Evolutionary conservation across 768 basidiomycete genomes (phyloP).

Genomic region (Pleurotus sapidus): DNA sequence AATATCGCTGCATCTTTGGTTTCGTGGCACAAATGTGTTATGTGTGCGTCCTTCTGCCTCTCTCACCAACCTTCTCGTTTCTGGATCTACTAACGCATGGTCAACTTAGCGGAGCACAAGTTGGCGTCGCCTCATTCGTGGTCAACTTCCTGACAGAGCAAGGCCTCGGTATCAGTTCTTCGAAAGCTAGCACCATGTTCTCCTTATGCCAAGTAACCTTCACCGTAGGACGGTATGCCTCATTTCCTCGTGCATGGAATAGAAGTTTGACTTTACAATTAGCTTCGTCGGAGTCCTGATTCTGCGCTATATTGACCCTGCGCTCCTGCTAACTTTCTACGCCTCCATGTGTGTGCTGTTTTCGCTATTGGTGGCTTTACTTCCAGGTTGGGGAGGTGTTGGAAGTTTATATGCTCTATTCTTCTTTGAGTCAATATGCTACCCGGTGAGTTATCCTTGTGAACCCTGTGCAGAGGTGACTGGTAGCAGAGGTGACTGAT

Average conservation of each 20-base stretch:
- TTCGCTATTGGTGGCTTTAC: conserved; percentile 45
- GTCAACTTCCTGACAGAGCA: conserved; percentile 72
- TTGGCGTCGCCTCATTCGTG: conserved; percentile 63
- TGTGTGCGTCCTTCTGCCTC: conserved; percentile 35
- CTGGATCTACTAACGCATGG: no score
- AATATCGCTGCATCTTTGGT: conserved; percentile 69
- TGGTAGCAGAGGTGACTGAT: neutral
- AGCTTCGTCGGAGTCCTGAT: conserved; percentile 62
- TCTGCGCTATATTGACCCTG: conserved; percentile 63
- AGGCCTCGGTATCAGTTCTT: conserved; percentile 46
- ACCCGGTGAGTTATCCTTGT: conserved; percentile 39
- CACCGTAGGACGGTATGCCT: conserved; percentile 50
- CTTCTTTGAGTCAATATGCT: conserved; percentile 78
- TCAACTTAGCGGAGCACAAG: conserved; percentile 51
- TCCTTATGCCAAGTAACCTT: conserved; percentile 74
- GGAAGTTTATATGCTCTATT: conserved; percentile 63
- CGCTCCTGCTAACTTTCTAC: conserved; percentile 55
- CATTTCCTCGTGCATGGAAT: neutral
- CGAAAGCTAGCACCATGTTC: conserved; percentile 60
- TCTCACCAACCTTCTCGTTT: neutral
- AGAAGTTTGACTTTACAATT: neutral
- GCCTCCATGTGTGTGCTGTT: conserved; percentile 50
- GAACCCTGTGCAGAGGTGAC: neutral
- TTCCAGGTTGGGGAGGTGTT: conserved; percentile 52
- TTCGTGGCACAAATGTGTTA: conserved; percentile 72